These are phyloP conservation scores for Candida ortonii DNA, from an alignment of 805 yeast genomes.

Conservation along the genomic window DNA sequence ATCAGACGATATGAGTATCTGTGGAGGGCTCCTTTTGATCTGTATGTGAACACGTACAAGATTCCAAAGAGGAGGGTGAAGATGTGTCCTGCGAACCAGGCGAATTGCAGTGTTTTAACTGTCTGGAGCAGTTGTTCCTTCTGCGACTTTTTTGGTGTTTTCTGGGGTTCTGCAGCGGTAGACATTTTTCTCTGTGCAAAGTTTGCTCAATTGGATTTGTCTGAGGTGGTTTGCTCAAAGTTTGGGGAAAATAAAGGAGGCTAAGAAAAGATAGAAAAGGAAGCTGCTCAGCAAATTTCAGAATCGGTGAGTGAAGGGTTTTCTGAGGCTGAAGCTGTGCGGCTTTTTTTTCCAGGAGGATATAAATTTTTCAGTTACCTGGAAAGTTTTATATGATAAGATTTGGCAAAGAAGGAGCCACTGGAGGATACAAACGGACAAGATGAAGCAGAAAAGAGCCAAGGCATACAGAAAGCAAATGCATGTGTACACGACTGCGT, in stretches of 20 bases:
- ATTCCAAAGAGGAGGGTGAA: conserved; percentile 41
- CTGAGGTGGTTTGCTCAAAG: too few relatives aligned
- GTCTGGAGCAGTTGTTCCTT: conserved; percentile 15
- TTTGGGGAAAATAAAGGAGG: too few relatives aligned
- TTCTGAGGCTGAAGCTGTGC: too few relatives aligned
- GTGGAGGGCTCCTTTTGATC: conserved; percentile 34
- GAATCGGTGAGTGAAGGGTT: too few relatives aligned
- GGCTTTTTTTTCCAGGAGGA: conserved; percentile 3
- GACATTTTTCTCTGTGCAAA: conserved; percentile 7
- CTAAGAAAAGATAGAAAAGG: too few relatives aligned
- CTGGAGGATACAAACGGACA: conserved; percentile 11
- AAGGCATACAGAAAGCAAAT: conserved; percentile 91
- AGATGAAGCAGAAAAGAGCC: conserved; percentile 95
- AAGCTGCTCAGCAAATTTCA: too few relatives aligned
- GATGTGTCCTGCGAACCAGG: conserved; percentile 72
- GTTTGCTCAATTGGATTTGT: too few relatives aligned
- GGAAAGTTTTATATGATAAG: too few relatives aligned
- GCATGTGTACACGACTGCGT: conserved; percentile 78
- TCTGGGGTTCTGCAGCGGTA: conserved; percentile 6
- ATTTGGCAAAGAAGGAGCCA: too few relatives aligned
- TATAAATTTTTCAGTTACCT: too few relatives aligned
- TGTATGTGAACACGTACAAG: conserved; percentile 37
- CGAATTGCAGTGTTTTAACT: conserved; percentile 56
- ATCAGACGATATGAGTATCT: conserved; percentile 54
- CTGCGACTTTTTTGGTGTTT: conserved; percentile 8